Evolutionary conservation across 1,139 yeast species (phyloP), one percentile per base, ranked within the genome.

Genomic region (Geotrichum siamense): DNA sequence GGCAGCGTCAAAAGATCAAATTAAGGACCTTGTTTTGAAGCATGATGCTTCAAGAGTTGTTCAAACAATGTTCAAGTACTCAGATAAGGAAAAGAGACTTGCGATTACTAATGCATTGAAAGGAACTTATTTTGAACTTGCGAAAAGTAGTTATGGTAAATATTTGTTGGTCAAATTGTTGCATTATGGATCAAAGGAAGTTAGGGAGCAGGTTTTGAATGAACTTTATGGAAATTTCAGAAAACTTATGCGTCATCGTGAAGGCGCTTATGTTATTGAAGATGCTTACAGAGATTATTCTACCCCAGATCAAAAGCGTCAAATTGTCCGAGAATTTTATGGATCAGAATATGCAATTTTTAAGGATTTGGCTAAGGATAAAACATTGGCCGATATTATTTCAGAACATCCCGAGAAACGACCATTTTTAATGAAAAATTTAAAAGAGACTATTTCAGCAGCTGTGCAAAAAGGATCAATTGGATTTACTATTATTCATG

Each of bases 201-300:
- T 89, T 2, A 75, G 95, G 56, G 80, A 78, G 45, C 58, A 76
- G 30, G 83, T 91, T 47, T 74, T 89, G 47, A 74, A 82, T 59
- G 96, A 86, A 65, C 72, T 91, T 51, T 95, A 87, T 59, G 97
- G 97, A 43, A 82, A 82, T 57, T 76, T 86, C 56, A 74, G 96
- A 62, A 89, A 86, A 64, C 72, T 91, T 53, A 87, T 91, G 93
- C 80, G 94, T 71, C 97, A 91, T 66, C 82, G 82, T 67, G 97
- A 91, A 71, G 98, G 97, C 67, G 97, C 97, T n/a, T 87, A 91
- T 59, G 97, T 91, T 32, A 89, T 89, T 52, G 97, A 91, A 67
- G 98, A 91, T 70, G 74, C 87, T 56, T 91, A 73, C 62, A 85
- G 87, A 23, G 77, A 87, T 53, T 91, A 89, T 63, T 77, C 96